Conservation (phyloP, 1,284 basidiomycete species). For the Microbotryomycetes sp. region DNA sequence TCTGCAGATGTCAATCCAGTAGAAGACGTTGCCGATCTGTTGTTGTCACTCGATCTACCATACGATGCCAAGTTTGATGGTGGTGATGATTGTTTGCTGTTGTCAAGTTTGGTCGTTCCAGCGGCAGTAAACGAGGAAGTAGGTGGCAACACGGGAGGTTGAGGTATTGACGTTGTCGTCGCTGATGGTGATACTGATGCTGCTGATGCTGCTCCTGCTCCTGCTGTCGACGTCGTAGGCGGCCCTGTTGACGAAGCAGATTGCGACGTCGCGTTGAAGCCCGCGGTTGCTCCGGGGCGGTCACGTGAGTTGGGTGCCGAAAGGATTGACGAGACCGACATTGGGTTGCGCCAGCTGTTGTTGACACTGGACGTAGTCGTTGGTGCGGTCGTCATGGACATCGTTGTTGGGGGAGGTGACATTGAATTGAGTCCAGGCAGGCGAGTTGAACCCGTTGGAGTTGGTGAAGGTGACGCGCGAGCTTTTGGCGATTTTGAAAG, state of each 20-base stretch:
- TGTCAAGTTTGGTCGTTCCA: not conserved
- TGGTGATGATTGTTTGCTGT: not conserved
- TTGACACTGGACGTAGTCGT: not conserved
- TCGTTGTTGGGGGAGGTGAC: not conserved
- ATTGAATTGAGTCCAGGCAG: not conserved
- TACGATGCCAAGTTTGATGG: not conserved
- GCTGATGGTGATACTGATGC: not conserved
- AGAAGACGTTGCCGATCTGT: not conserved
- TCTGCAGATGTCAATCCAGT: not conserved
- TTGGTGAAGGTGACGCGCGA: too few species aligned
- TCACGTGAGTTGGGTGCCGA: slow-evolving; percentile 17
- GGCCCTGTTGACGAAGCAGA: slow-evolving; percentile 8
- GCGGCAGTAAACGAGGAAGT: not conserved
- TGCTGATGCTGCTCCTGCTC: not conserved
- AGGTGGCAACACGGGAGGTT: not conserved
- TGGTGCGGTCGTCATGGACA: too few species aligned
- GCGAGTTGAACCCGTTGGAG: not conserved
- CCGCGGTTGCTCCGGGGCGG: slow-evolving; percentile 1
- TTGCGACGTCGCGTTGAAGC: not conserved
- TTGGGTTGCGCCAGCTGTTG: slow-evolving; percentile 17
- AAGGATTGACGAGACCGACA: slow-evolving; percentile 32
- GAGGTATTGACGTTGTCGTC: not conserved
- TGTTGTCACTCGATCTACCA: too few species aligned
- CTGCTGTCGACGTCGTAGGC: not conserved
- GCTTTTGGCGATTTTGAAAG: too few species aligned